phyloP scores from a whole-genome alignment of 345 rosid genomes.

The Gossypium anomalum region DNA sequence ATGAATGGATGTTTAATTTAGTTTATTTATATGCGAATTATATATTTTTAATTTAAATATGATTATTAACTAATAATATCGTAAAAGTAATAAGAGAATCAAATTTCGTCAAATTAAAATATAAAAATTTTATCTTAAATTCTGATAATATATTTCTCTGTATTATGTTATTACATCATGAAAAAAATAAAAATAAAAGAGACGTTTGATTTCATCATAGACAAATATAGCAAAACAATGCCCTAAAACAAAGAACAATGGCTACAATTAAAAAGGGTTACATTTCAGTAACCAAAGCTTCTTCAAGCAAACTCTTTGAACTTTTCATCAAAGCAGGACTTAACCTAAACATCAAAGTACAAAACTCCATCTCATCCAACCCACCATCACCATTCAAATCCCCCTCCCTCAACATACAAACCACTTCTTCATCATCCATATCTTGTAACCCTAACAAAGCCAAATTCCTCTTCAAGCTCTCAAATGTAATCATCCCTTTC shows the following conservation, averaged over 20 bases:
- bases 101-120: no score
- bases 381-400: conserved; percentile 58
- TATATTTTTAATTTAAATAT: no score
- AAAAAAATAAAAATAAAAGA: neutral
- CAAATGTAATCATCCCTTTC: conserved; percentile 42
- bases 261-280: neutral
- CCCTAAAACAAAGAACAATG: neutral
- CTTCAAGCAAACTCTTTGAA: conserved; percentile 32
- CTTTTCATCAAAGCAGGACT: conserved; percentile 50
- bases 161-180: no score
- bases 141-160: no score
- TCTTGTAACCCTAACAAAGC: conserved; percentile 37
- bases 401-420: conserved; percentile 53
- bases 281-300: conserved; percentile 21
- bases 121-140: no score
- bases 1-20: no score
- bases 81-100: no score
- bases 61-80: no score
- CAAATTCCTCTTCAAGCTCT: conserved; percentile 50
- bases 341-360: conserved; percentile 57
- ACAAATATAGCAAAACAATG: neutral
- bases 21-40: no score
- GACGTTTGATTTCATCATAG: neutral
- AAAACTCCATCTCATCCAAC: conserved; percentile 48
- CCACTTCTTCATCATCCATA: conserved; percentile 45